These are phyloP conservation scores for Pinus albicaulis DNA, from an alignment of 75 land plant species.

Conservation along the genomic window DNA sequence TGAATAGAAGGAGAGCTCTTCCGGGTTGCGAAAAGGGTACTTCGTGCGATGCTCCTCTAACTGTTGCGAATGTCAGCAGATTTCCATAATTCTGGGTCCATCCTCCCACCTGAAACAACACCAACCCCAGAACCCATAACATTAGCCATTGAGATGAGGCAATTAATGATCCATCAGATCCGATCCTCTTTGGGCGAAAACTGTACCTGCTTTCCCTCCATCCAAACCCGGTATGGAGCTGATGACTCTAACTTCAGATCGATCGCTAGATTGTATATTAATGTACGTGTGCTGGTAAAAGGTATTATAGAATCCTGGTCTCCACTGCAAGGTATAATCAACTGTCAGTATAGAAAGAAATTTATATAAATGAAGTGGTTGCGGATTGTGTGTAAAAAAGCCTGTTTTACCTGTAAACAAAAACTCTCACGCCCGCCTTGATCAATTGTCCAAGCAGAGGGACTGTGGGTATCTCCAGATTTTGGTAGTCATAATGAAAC, in stretches of 20 bases:
- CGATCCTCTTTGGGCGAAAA: background rate
- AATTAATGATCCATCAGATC: too few relatives aligned
- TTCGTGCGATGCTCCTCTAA: too few relatives aligned
- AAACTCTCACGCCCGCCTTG: conserved; percentile 6
- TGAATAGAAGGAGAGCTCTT: too few relatives aligned
- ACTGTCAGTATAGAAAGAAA: background rate
- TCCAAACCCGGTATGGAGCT: conserved; percentile 26
- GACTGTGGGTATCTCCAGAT: conserved; percentile 12
- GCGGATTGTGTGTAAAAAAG: background rate
- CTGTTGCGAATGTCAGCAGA: too few relatives aligned
- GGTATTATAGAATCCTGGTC: conserved; percentile 44
- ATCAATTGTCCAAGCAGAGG: too few relatives aligned
- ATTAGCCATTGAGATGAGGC: too few relatives aligned
- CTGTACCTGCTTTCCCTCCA: conserved; percentile 17
- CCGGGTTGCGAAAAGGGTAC: too few relatives aligned
- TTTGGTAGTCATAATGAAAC: background rate
- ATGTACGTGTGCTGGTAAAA: conserved; percentile 30
- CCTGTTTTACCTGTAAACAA: conserved; percentile 11
- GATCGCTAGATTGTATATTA: conserved; percentile 12
- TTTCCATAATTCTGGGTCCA: too few relatives aligned
- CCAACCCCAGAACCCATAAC: too few relatives aligned
- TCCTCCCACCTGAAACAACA: too few relatives aligned
- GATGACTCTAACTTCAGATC: conserved; percentile 9
- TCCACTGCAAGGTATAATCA: conserved; percentile 25
- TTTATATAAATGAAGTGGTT: background rate